These are phyloP conservation scores for Dactylellina parvicollis DNA, from an alignment of 2,329 filamentous ascomycete species.

Conservation along the genomic window DNA sequence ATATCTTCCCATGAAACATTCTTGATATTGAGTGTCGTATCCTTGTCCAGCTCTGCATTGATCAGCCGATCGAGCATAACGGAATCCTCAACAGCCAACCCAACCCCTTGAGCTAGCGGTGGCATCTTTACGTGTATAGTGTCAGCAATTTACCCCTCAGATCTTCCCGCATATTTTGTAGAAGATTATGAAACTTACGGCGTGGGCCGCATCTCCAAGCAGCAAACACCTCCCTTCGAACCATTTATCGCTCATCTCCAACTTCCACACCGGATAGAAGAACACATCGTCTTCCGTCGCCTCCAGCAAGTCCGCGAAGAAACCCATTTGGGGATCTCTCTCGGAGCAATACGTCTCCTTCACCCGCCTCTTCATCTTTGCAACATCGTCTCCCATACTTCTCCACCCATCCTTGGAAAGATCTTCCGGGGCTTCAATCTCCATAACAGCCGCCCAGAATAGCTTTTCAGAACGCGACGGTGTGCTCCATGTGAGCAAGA, in stretches of 20 bases:
- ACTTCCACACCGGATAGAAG: constrained; percentile 43
- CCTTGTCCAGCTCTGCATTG: constrained; percentile 9
- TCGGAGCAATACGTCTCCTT: constrained; percentile 48
- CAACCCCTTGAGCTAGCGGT: constrained; percentile 44
- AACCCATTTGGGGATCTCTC: constrained; percentile 38
- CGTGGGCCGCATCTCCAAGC: constrained; percentile 69
- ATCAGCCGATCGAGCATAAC: constrained; percentile 29
- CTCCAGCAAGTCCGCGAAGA: constrained; percentile 39
- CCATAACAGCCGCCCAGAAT: constrained; percentile 46
- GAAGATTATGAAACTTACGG: constrained; percentile 61
- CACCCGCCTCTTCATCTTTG: constrained; percentile 31
- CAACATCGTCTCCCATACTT: constrained; percentile 39
- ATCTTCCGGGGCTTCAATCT: constrained; percentile 27
- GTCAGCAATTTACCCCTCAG: no score
- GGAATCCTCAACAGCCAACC: constrained; percentile 34
- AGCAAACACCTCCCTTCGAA: constrained; percentile 60
- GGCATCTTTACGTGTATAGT: constrained; percentile 27
- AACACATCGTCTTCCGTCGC: constrained; percentile 32
- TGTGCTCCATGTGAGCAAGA: constrained; percentile 40
- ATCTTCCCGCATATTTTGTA: neutral
- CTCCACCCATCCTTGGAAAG: constrained; percentile 39
- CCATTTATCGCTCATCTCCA: constrained; percentile 50
- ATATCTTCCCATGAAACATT: constrained; percentile 31
- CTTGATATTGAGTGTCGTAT: constrained; percentile 4
- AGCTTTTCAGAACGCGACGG: constrained; percentile 32